Evolutionary conservation across 2,329 filamentous ascomycete species (phyloP).

Genomic region (Hypoxylon sp.): DNA sequence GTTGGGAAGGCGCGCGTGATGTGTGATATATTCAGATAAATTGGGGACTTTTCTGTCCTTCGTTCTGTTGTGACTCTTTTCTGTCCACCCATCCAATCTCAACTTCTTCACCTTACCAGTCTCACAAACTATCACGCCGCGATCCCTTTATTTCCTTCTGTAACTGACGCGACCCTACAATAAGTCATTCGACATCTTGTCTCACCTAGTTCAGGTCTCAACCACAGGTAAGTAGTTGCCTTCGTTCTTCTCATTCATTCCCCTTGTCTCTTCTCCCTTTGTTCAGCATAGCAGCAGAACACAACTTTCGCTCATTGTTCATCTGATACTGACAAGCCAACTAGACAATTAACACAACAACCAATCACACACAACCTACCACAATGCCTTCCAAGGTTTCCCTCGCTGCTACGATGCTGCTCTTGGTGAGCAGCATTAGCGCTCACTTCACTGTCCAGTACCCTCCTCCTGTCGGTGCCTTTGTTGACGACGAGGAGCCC

Average conservation of each 20-base stretch:
- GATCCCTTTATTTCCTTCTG: slow-evolving; percentile 15
- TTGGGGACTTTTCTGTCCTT: neutral
- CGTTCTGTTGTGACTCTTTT: slow-evolving; percentile 8
- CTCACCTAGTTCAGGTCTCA: slow-evolving; percentile 24
- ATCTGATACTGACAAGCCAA: neutral
- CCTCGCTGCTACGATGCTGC: slow-evolving; percentile 53
- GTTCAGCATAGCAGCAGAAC: neutral
- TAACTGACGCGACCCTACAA: slow-evolving; percentile 28
- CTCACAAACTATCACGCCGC: slow-evolving; percentile 19
- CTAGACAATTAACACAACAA: slow-evolving; percentile 15
- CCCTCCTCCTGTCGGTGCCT: slow-evolving; percentile 64
- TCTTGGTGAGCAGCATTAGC: slow-evolving; percentile 59
- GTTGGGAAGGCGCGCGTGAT: slow-evolving; percentile 8
- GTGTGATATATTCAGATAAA: slow-evolving; percentile 20
- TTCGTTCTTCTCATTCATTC: neutral
- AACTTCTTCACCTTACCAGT: slow-evolving; percentile 29
- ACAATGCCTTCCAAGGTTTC: slow-evolving; percentile 60
- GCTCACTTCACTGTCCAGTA: slow-evolving; percentile 70
- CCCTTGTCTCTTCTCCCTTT: slow-evolving; percentile 1
- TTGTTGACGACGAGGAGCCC: slow-evolving; percentile 63
- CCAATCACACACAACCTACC: slow-evolving; percentile 16
- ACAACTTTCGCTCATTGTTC: neutral
- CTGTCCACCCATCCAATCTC: slow-evolving; percentile 1
- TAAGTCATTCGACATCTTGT: slow-evolving; percentile 24
- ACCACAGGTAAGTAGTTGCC: slow-evolving; percentile 20